Percentiles rank a stretch among this genome's conserved stretches.
phyloP scores from a whole-genome alignment of 2,329 filamentous ascomycete species.

The Colletotrichum musae region DNA sequence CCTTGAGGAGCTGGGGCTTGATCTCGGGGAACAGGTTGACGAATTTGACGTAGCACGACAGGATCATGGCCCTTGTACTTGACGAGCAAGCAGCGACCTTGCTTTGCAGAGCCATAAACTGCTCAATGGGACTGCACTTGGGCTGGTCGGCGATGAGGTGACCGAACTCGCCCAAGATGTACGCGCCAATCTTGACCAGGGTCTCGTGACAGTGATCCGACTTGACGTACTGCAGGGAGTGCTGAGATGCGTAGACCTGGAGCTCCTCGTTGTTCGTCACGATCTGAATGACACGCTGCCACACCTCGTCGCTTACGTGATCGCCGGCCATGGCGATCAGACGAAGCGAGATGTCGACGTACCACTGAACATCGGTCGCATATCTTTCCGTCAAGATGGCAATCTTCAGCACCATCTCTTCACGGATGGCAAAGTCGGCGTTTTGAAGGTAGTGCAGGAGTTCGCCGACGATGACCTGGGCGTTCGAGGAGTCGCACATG shows the following conservation, averaged over 20 bases:
- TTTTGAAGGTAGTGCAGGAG: conserved; percentile 95
- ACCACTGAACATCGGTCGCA: conserved; percentile 98
- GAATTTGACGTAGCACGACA: conserved; percentile 97
- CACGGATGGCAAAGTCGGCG: conserved; percentile 96
- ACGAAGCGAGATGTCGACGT: conserved; percentile 95
- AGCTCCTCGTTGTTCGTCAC: conserved; percentile 99
- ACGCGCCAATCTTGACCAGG: conserved; percentile 96
- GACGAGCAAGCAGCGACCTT: conserved; percentile 93
- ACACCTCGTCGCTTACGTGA: conserved; percentile 98
- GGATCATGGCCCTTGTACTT: conserved; percentile 90
- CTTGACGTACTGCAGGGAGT: conserved; percentile 92
- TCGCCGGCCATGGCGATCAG: conserved; percentile 97
- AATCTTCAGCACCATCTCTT: conserved; percentile 99
- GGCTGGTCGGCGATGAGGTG: conserved; percentile 94
- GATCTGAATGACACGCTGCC: conserved; percentile 98
- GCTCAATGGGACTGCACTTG: conserved; percentile 95
- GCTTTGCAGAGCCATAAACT: conserved; percentile 91
- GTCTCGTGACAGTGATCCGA: conserved; percentile 96
- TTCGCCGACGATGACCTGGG: conserved; percentile 92
- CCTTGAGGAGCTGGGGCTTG: conserved; percentile 91
- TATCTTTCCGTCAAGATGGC: conserved; percentile 99
- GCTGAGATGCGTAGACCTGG: conserved; percentile 95
- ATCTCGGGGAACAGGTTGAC: conserved; percentile 99
- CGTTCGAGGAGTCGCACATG: conserved; percentile 98
- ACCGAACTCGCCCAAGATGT: conserved; percentile 96